Evolutionary conservation across 2,329 filamentous ascomycete genomes (phyloP), one percentile per base, ranked within the genome.

Genomic region (Acrocalymma vagum): DNA sequence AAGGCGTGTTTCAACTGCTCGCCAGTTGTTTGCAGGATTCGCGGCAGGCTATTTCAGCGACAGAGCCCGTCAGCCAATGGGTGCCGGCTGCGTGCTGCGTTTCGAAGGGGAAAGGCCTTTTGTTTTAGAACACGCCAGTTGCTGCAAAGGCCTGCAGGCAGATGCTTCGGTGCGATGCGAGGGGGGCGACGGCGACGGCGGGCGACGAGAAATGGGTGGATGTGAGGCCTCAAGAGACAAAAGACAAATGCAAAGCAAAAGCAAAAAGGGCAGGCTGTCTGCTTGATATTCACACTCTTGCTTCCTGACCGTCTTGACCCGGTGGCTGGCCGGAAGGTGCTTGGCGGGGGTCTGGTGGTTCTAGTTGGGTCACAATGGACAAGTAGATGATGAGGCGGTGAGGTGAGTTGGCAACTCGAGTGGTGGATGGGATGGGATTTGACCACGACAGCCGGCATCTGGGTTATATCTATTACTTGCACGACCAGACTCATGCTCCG

Each of bases 381-480:
- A 42, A 42, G 38, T 37, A n/a, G n/a, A 50, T 51, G 38, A 25
- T 56, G 61, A 63, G 58, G 65, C 64, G 65, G 62, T 65, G 60
- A 60, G 49, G 53, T 55, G 40, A 48, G 57, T 58, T 59, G 57
- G 45, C 53, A 41, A 45, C 31, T 35, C 41, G 21, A 22, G 41
- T 43, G 37, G 41, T 50, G 29, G 55, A 55, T 62, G n/a, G 61
- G 60, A 67, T 65, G 53, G 55, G 51, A 60, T 48, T 50, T 52
- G 55, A 55, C 55, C 64, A 65, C 62, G 62, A 63, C 54, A 59
- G 53, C 60, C 53, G 84, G 59, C 63, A 84, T 80, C 35, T 84
- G 59, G 42, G 81, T 72, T 58, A 85, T 62, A 16, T 83, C 86
- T 65, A 25, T 82, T n/a, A n/a, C n/a, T n/a, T n/a, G n/a, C n/a